Evolutionary conservation across 257 asterid species (phyloP), one percentile per base, ranked within the genome.

Genomic region (Paraleonurus japonicus): DNA sequence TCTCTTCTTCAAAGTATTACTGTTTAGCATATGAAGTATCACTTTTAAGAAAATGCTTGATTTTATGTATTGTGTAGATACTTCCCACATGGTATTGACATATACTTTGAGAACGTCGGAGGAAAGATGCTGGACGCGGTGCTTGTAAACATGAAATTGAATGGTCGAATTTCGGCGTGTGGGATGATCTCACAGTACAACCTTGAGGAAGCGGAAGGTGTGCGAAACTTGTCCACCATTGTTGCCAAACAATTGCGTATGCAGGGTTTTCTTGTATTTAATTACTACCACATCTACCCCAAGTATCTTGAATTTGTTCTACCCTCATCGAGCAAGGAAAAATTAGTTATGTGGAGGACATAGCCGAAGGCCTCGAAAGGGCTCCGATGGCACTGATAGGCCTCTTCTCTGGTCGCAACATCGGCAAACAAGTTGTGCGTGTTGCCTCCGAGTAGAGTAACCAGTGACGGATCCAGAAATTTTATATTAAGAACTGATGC

Each of bases 161-260:
- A 70, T 2, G 86, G 88, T 20, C 80, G 85, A 1, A 83, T 85
- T 11, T 62, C 79, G 0, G 72, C 66, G 0, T 85, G 90, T 62
- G 90, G 88, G 2, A 65, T 85, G 84, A 81, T 83, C 33, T 85
- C 88, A 4, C 84, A 83, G 17, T 86, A 86, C 69, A 83, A 77
- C 51, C 78, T 72, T 0, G 73, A 75, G 30, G 69, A 77, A 63
- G 63, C 24, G 0, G 84, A 81, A 70, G 88, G 87, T 1, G 75
- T 75, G 7, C 57, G 53, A 20, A 86, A 84, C 72, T 69, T 86
- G 67, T 71, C 78, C 43, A 8, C 5, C 17, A 23, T 83, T 1
- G 30, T 81, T 7, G 7, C 69, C 2, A 82, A 84, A 16, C 77
- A 80, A 5, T 59, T 84, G 24, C 79, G 84, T 0, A 70, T 83